Percentiles rank a stretch among this genome's conserved stretches.
These are phyloP conservation scores for Dissophora globulifera DNA, from an alignment of 192 early-diverging fungal genomes.

Conservation along the genomic window DNA sequence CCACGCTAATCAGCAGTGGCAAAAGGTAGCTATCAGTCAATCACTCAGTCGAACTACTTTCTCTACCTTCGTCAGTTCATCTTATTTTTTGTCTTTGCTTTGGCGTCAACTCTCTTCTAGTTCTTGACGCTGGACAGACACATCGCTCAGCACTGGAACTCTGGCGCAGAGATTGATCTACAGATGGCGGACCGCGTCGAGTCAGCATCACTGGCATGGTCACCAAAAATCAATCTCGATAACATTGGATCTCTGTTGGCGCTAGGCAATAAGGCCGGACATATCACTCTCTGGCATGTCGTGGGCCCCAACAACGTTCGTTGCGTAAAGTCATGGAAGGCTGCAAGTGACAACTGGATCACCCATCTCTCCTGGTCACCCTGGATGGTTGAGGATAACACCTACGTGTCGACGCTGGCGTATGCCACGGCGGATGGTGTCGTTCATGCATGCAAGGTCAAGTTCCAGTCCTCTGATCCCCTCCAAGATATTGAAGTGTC, in stretches of 20 bases:
- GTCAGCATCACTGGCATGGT: slow-evolving; percentile 38
- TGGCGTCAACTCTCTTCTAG: not conserved
- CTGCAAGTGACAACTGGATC: slow-evolving; percentile 18
- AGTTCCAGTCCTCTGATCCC: slow-evolving; percentile 1
- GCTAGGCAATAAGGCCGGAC: slow-evolving; percentile 37
- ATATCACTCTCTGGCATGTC: slow-evolving; percentile 37
- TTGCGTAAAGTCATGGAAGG: slow-evolving; percentile 21
- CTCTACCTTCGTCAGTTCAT: too few relatives aligned
- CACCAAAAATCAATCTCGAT: slow-evolving; percentile 30
- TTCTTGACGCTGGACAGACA: slow-evolving; percentile 14
- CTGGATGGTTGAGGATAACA: slow-evolving; percentile 14
- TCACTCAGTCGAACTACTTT: too few relatives aligned
- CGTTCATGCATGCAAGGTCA: slow-evolving; percentile 20
- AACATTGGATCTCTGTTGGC: slow-evolving; percentile 34
- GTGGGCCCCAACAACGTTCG: slow-evolving; percentile 14
- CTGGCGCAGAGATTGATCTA: not conserved
- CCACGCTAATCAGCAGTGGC: slow-evolving; percentile 18
- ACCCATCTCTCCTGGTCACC: slow-evolving; percentile 37
- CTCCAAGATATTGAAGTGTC: slow-evolving; percentile 18
- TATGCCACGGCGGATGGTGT: slow-evolving; percentile 32
- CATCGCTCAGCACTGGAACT: slow-evolving; percentile 21
- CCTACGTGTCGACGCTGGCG: slow-evolving; percentile 26
- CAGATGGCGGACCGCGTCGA: slow-evolving; percentile 30
- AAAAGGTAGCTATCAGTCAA: too few relatives aligned
- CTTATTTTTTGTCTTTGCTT: too few relatives aligned